phyloP scores from a whole-genome alignment of 441 rosid genomes.

The Populus hybrid region DNA sequence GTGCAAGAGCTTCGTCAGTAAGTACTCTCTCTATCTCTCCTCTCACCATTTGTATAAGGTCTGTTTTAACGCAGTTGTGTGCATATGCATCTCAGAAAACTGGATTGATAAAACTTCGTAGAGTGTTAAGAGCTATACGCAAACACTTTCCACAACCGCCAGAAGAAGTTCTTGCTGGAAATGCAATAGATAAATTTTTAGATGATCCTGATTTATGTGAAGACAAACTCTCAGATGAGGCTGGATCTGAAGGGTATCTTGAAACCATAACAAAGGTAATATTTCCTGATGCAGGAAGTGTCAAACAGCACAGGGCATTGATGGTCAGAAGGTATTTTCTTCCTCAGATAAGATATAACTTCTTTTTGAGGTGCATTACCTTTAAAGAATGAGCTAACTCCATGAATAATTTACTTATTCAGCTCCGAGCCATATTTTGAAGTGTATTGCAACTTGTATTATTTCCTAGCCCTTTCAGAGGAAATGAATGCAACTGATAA shows the following conservation, averaged over 20 bases:
- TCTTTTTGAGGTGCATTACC: not conserved
- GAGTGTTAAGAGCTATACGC: constrained; percentile 94
- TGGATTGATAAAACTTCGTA: constrained; percentile 92
- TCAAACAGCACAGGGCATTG: constrained; percentile 66
- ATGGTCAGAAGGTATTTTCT: constrained; percentile 53
- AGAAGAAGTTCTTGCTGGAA: constrained; percentile 74
- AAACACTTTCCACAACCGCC: constrained; percentile 97
- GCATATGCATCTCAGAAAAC: constrained; percentile 56
- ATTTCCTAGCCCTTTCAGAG: constrained; percentile 87
- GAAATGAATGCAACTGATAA: constrained; percentile 98
- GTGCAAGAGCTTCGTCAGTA: constrained; percentile 93
- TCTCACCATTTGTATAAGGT: not conserved
- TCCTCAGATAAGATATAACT: not conserved
- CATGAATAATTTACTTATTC: constrained; percentile 39
- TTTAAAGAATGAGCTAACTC: constrained; percentile 20
- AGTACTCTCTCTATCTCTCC: constrained; percentile 38
- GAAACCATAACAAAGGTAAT: constrained; percentile 63
- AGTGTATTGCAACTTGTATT: constrained; percentile 85
- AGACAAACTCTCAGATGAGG: constrained; percentile 80
- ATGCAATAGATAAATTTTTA: constrained; percentile 82
- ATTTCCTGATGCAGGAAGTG: constrained; percentile 56
- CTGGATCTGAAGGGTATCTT: constrained; percentile 87
- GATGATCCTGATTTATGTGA: constrained; percentile 87
- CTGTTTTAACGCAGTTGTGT: not conserved
- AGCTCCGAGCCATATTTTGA: constrained; percentile 87